Evolutionary conservation across 495 filamentous ascomycete species (phyloP), one percentile per base, ranked within the genome.

Genomic region (Penicillium atrosanguineum): DNA sequence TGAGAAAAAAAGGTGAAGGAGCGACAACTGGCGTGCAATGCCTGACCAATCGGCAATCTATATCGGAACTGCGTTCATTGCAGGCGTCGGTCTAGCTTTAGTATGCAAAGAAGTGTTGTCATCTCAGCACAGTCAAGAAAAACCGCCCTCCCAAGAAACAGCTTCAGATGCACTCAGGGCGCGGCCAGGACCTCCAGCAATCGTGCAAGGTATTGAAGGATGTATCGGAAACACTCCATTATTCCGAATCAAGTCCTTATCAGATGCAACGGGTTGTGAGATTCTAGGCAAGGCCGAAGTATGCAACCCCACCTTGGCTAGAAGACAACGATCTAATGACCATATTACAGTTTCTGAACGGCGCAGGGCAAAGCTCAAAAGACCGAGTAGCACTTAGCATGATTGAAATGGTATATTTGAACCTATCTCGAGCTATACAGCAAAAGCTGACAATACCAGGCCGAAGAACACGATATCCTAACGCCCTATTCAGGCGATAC

Each of bases 221-320:
- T 89, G 86, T 62, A 96, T 99, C 62, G 95, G 94, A 46, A 90
- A 95, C 68, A 99, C 94, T 7, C 95, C 91, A 3, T 76, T 99
- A 1, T 80, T 99, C 59, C 81, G 83, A 42, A 91, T 99, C 69
- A 90, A 87, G 64, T 89, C 86, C 42, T 79, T 99, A 29, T 95
- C 88, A 4, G 87, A 91, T 19, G 92, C 85, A n/a, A 97, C 94
- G 1, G 91, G 91, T 19, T 93, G 94, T 64, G 85, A 85, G 51
- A 97, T 99, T 67, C 76, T 97, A 9, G 95, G 83, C 50, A 99
- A 99, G 69, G 91, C 92, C 39, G 94, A 99, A 69, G 84, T 85
- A 77, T 44, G 50, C 49, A 39, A 3, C 8, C 41, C 26, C 11
- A 15, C 19, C 23, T 16, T 41, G 31, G 16, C 25, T 31, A 4